Conservation (phyloP, 352 stramenopile species). For the Pythium rishiriense region DNA sequence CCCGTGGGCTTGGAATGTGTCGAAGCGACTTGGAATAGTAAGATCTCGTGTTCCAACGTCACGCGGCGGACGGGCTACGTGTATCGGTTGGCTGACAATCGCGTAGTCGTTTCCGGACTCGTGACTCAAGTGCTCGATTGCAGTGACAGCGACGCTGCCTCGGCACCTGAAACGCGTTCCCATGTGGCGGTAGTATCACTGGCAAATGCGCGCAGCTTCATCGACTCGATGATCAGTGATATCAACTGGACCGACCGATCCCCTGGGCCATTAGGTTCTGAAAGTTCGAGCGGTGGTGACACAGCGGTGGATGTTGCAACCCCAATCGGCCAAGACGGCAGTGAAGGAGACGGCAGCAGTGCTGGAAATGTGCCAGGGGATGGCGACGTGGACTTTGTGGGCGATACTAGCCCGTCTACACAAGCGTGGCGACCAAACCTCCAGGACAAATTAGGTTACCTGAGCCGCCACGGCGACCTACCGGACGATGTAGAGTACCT, state of each 20-base stretch:
- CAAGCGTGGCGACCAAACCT: slow-evolving; percentile 13
- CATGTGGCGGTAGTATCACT: slow-evolving; percentile 5
- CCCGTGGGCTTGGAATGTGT: slow-evolving; percentile 1
- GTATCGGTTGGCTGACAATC: background rate
- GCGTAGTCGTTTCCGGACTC: slow-evolving; percentile 7
- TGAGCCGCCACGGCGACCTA: slow-evolving; percentile 12
- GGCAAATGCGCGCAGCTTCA: slow-evolving; percentile 17
- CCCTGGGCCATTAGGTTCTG: background rate
- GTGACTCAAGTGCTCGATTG: background rate
- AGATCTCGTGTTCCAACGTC: background rate
- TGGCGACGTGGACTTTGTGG: background rate
- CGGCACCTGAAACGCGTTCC: background rate
- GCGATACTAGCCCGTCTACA: background rate
- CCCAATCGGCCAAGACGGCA: too few relatives aligned
- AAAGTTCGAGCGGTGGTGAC: too few relatives aligned
- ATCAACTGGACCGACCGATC: slow-evolving; percentile 6
- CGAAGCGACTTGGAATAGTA: slow-evolving; percentile 2
- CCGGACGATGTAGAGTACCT: background rate
- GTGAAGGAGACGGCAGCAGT: too few relatives aligned
- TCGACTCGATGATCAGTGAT: slow-evolving; percentile 12
- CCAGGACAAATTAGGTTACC: slow-evolving; percentile 4
- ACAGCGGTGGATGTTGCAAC: too few relatives aligned
- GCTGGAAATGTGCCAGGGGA: too few relatives aligned
- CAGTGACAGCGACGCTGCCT: background rate
- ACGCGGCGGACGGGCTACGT: background rate